Base-by-base conservation (phyloP, 2,329 filamentous ascomycete genomes). In the Fusarium verticillioides region DNA sequence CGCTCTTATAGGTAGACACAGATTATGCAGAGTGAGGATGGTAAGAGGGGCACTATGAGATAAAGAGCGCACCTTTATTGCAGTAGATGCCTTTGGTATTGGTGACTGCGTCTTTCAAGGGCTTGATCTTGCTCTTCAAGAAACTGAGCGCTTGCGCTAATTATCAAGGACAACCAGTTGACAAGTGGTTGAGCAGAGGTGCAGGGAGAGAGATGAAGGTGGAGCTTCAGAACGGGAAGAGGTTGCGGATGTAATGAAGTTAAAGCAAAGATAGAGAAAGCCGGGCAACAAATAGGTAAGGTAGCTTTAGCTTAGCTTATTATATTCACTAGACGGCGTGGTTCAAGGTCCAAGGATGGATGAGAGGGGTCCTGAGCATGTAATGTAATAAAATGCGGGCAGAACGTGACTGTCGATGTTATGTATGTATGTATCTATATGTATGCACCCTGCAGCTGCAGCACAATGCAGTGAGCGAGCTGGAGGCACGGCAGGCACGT, bases 391-490 rank as follows among this genome's bases (percentile, higher is more conserved):
- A 69, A 70, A 69, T 65, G 68, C 52, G 71, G 64, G 70, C 66
- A 73, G 73, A 78, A 67, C 67, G 72, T 78, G 76, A 71, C 75
- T 54, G 60, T 66, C 59, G 70, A 72, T 66, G 73, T 74, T 77
- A 74, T 78, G 72, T 73, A 76, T 49, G 40, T 47, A 46, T 46
- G 44, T 21, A 21, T 49, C 19, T 42, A 21, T 58, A 50, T 50
- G 56, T 73, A 66, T 66, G 69, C 63, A 70, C 63, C 71, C 69
- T 74, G 73, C 70, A 75, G 65, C 67, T 71, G 71, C 62, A 74
- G 73, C 67, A 65, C 47, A 46, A 36, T 54, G 49, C 60, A 69
- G 66, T 62, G 49, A 69, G 59, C 64, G 57, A 69, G 59, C 64
- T 63, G 28, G 56, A 70, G 53, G 56, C 66, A 70, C 65, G 56